Base-by-base conservation (phyloP, 208 protist genomes). In the Wallacemonas sp. region DNA sequence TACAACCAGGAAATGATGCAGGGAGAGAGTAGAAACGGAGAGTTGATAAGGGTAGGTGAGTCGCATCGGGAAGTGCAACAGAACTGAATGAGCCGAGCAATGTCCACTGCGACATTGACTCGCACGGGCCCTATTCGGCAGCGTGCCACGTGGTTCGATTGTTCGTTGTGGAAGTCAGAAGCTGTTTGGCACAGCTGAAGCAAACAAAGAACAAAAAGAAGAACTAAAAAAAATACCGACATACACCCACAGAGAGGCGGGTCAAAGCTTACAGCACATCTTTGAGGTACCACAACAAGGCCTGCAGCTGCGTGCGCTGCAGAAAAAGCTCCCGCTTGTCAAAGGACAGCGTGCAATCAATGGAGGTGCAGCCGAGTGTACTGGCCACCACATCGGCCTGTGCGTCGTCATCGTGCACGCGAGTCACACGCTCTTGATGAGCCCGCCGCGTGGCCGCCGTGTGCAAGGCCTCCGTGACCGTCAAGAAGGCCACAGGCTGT, bases 271-370 rank as follows among this genome's bases (percentile, higher is more conserved):
- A 79, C 61, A 79, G 31, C 23, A 72, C 57, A 8, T 49, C 33
- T 2, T 64, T 52, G 31, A 88, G 36, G 25, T 76, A 87, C 22
- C 57, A 26, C 41, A 81, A 78, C 57, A 91, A 46, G 32, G 67
- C 57, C 45, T 80, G 69, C 64, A 86, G 72, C 73, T 94, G 82
- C 29, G 42, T 54, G 63, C 70, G 76, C 50, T 87, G 65, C 48
- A 69, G 31, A 26, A 74, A 70, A 23, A 91, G 42, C 36, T 68
- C 76, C 48, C 68, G 59, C 77, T 94, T 94, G 55, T 89, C 72
- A 64, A 90, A 94, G 41, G 75, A 70, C 2, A 90, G 29, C 2
- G 71, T 71, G 61, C 88, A 94, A 65, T 94, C 88, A 39, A 89
- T 71, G 14, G 81, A 90, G 25, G 77, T 71, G 62, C 88, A 94